Conservation (phyloP, 345 rosid species). For the Dovyalis caffra region DNA sequence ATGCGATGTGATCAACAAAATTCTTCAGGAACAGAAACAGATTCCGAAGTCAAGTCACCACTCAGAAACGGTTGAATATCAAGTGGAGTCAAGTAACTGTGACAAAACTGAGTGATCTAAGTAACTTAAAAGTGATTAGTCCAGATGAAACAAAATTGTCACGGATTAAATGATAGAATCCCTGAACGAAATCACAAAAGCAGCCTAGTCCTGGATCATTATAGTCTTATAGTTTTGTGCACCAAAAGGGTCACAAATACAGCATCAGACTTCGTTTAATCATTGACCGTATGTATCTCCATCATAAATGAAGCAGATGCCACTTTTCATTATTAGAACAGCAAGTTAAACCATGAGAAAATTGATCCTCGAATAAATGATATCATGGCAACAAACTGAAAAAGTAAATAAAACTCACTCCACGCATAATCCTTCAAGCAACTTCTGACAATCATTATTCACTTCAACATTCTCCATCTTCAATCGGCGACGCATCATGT, state of each 20-base stretch:
- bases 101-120: too few relatives aligned
- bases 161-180: too few relatives aligned
- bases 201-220: too few relatives aligned
- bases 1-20: too few relatives aligned
- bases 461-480: constrained; percentile 86
- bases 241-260: background rate
- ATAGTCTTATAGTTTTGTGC: background rate
- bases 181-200: too few relatives aligned
- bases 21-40: too few relatives aligned
- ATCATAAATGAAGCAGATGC: background rate
- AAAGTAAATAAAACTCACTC: constrained; percentile 40
- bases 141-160: too few relatives aligned
- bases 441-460: constrained; percentile 52
- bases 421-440: constrained; percentile 57
- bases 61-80: too few relatives aligned
- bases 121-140: too few relatives aligned
- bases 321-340: constrained; percentile 1
- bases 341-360: constrained; percentile 7
- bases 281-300: background rate
- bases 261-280: background rate
- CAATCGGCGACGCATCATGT: constrained; percentile 51
- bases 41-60: too few relatives aligned
- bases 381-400: background rate
- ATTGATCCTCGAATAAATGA: background rate
- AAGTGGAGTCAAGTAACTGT: too few relatives aligned